Percentiles rank a stretch among this genome's conserved stretches.
Conservation (phyloP, 306 rosid species). For the Ammopiptanthus mongolicus region DNA sequence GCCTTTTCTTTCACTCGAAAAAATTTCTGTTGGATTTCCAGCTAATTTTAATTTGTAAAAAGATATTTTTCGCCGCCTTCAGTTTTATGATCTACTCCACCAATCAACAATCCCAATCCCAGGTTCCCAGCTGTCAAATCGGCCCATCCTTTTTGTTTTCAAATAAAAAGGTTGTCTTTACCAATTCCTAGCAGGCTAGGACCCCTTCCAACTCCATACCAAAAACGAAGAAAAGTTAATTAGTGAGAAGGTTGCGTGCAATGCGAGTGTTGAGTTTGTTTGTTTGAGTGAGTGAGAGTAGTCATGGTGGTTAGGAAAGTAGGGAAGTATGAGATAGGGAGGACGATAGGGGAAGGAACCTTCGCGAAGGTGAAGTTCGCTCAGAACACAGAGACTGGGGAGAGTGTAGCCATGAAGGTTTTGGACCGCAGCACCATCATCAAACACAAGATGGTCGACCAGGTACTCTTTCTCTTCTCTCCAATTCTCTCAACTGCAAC, state of each 20-base stretch:
- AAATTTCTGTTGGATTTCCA: background rate
- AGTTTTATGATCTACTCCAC: background rate
- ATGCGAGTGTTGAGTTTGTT: no score
- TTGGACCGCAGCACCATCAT: constrained; percentile 83
- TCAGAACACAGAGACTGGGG: constrained; percentile 87
- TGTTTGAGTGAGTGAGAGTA: no score
- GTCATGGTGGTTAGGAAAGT: constrained; percentile 93
- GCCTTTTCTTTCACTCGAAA: background rate
- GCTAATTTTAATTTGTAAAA: background rate
- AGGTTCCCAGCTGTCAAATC: background rate
- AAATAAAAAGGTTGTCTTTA: background rate
- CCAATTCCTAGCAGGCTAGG: background rate
- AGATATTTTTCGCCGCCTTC: no score
- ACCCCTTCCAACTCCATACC: no score
- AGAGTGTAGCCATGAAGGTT: constrained; percentile 90
- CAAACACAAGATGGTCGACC: constrained; percentile 88
- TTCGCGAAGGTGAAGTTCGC: constrained; percentile 92
- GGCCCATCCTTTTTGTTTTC: background rate
- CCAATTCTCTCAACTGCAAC: no score
- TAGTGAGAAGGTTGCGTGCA: no score
- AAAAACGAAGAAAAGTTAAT: no score
- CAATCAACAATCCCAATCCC: background rate
- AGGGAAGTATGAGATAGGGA: constrained; percentile 85
- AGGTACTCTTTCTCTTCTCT: constrained; percentile 12
- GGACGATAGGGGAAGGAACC: constrained; percentile 88